A percentile compares a stretch with the other conserved stretches of the same genome.
Conservation (phyloP, 305 asterid genomes). For the Fraxinus velutina region DNA sequence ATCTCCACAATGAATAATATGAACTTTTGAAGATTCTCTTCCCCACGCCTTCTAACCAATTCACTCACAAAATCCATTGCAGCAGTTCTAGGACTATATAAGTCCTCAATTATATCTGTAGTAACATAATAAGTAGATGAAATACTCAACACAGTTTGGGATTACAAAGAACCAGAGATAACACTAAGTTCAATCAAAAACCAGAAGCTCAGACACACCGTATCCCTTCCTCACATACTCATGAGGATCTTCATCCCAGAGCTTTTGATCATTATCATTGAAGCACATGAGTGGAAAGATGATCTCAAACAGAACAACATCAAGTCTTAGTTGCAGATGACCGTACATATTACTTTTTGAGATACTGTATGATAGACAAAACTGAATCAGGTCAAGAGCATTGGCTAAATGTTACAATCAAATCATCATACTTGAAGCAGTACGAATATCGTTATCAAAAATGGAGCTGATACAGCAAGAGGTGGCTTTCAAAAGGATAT, state of each 20-base stretch:
- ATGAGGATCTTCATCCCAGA: constrained; percentile 98
- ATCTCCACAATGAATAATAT: constrained; percentile 77
- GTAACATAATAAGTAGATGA: constrained; percentile 6
- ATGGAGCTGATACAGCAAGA: not conserved
- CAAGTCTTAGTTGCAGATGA: constrained; percentile 77
- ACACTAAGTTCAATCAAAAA: not conserved
- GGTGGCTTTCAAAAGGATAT: not conserved
- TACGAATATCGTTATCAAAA: not conserved
- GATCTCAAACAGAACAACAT: constrained; percentile 82
- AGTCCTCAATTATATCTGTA: constrained; percentile 88
- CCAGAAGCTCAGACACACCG: constrained; percentile 47
- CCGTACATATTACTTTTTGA: constrained; percentile 77
- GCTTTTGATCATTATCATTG: constrained; percentile 85
- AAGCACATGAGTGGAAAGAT: constrained; percentile 98
- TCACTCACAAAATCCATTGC: constrained; percentile 99
- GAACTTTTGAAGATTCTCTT: constrained; percentile 91
- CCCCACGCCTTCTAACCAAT: constrained; percentile 87
- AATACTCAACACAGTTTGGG: constrained; percentile 9
- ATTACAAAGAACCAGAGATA: constrained; percentile 1
- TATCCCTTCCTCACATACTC: constrained; percentile 99
- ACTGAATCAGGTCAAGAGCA: constrained; percentile 14
- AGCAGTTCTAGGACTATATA: constrained; percentile 96
- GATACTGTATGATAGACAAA: constrained; percentile 53
- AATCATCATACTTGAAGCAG: not conserved
- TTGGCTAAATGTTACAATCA: constrained; percentile 8